Evolutionary conservation across 2,329 filamentous ascomycete species (phyloP), one percentile per base, ranked within the genome.

Genomic region (Trichophyton rubrum): DNA sequence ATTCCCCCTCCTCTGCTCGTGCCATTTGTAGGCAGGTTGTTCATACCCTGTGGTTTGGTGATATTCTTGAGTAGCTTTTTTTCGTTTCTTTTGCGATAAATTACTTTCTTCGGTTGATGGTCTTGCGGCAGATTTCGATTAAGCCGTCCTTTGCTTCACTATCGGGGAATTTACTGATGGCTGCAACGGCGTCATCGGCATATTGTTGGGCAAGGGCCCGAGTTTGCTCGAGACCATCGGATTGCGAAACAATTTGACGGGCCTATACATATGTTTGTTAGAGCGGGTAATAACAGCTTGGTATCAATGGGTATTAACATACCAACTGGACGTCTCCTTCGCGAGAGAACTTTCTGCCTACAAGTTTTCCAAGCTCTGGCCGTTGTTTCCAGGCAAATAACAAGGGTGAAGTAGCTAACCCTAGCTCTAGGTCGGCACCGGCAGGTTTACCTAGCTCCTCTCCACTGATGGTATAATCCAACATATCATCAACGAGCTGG

Each of bases 401-500:
- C 65, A 99, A 77, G 15, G 93, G 93, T 11, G 93, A 93, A 11
- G 93, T 99, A 49, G 93, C 93, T 61, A 99, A 80, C 3, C 93
- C 93, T 33, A 99, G 78, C 75, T 97, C 90, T 64, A 99, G 75
- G 74, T 99, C 93, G 33, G 93, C 93, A 45, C 92, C 93, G 3
- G 92, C 89, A 1, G 93, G 93, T 76, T 99, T 99, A 24, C 93
- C 93, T 47, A 99, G 78, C 72, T 96, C 90, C 62, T 83, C 81
- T 47, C 85, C 90, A 60, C 83, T 90, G 63, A 90, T 83, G 0
- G 93, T 97, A 73, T 97, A 99, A 74, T 99, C 93, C 68, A 99
- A 80, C 87, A 99, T 89, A 72, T 99, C 93, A 71, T 99, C 93
- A 15, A 99, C 92, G 8, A 99, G 81, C 79, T 99, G 93, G 77